phyloP scores from a whole-genome alignment of 257 asterid species.

The Fraxinus americana region DNA sequence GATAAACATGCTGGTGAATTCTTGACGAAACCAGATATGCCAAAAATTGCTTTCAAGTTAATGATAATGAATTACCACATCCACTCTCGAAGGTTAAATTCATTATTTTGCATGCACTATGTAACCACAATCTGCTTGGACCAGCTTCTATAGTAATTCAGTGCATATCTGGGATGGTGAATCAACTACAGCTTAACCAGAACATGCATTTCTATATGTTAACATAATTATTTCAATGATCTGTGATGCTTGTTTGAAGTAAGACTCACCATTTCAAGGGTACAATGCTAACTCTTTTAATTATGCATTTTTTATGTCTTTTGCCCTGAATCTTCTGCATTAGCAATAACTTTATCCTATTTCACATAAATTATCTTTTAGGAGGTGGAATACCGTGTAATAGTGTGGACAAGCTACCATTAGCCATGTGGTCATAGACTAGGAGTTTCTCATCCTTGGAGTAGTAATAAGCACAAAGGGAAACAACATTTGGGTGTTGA shows the following conservation, averaged over 20 bases:
- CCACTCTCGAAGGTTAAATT: not conserved
- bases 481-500: slow-evolving; percentile 57
- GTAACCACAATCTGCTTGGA: not conserved
- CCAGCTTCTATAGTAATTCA: not conserved
- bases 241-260: not conserved
- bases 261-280: not conserved
- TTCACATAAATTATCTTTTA: not conserved
- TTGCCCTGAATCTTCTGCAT: not conserved
- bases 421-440: slow-evolving; percentile 46
- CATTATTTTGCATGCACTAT: not conserved
- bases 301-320: not conserved
- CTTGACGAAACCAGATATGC: not conserved
- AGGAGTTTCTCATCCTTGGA: slow-evolving; percentile 76
- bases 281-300: not conserved
- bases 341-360: not conserved
- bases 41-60: not conserved
- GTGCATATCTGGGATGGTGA: not conserved
- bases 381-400: slow-evolving; percentile 51
- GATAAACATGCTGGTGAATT: not conserved
- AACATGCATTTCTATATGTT: not conserved
- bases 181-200: not conserved
- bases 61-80: not conserved
- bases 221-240: not conserved
- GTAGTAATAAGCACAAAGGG: slow-evolving; percentile 67
- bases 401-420: slow-evolving; percentile 60